These are phyloP conservation scores for Xylaria flabelliformis DNA, from an alignment of 495 filamentous ascomycete genomes.

Conservation along the genomic window DNA sequence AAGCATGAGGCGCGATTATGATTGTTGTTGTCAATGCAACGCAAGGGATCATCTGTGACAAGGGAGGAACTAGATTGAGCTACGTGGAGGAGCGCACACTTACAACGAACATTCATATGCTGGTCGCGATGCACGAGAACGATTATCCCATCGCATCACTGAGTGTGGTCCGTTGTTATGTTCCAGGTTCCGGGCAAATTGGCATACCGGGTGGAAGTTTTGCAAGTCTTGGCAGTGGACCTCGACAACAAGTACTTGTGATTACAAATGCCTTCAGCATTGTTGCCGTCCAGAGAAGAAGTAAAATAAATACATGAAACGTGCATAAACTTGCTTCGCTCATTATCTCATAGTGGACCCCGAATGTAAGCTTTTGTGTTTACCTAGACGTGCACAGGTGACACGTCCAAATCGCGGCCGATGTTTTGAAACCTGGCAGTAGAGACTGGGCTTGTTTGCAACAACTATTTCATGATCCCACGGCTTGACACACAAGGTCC, in stretches of 20 bases:
- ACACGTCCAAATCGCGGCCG: background rate
- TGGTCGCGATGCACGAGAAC: background rate
- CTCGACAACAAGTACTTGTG: background rate
- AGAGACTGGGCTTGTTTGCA: background rate
- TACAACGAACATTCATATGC: background rate
- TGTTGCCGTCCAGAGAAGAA: background rate
- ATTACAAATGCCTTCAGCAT: slow-evolving; percentile 9
- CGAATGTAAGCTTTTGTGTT: slow-evolving; percentile 16
- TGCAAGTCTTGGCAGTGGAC: slow-evolving; percentile 9
- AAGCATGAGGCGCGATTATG: background rate
- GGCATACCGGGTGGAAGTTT: background rate
- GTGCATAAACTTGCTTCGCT: slow-evolving; percentile 25
- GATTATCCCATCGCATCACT: background rate
- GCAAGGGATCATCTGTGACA: background rate
- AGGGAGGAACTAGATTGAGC: background rate
- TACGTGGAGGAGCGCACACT: background rate
- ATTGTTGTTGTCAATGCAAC: background rate
- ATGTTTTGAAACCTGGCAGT: background rate
- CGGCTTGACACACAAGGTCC: background rate
- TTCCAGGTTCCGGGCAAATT: slow-evolving; percentile 1
- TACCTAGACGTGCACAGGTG: slow-evolving; percentile 6
- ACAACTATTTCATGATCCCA: background rate
- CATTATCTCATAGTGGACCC: slow-evolving; percentile 12
- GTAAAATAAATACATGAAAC: slow-evolving; percentile 16
- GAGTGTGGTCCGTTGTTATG: background rate